Percentiles rank a stretch among this genome's conserved stretches.
Conservation (phyloP, 208 protist species). For the Acanthamoeba royreba region DNA sequence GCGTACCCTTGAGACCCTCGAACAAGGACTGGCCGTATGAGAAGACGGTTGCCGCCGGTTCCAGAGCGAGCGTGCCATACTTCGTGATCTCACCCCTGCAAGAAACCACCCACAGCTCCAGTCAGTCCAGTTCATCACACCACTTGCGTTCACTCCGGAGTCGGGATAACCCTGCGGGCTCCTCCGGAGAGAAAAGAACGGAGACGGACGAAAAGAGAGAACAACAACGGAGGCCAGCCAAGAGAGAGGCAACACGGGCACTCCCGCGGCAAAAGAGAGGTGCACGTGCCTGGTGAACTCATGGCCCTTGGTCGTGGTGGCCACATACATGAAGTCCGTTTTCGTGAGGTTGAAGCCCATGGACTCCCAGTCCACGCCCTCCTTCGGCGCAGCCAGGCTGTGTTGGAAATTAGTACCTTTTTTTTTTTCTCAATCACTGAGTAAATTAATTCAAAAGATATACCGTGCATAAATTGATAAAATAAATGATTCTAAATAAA, state of each 20-base stretch:
- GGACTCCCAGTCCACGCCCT: not conserved
- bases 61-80: not conserved
- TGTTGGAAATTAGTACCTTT: not conserved
- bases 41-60: conserved; percentile 27
- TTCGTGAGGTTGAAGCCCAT: conserved; percentile 7
- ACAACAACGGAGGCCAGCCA: no score
- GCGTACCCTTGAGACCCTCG: conserved; percentile 40
- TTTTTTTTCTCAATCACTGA: not conserved
- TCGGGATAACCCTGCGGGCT: no score
- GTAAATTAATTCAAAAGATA: not conserved
- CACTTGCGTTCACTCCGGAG: no score
- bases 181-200: not conserved
- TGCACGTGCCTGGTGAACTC: not conserved
- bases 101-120: not conserved
- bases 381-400: not conserved
- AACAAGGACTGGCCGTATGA: conserved; percentile 32
- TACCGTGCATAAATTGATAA: no score
- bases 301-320: not conserved
- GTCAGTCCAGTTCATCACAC: not conserved
- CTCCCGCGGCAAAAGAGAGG: no score
- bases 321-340: conserved; percentile 42
- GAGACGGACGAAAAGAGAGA: no score
- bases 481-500: no score
- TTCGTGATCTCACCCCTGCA: not conserved
- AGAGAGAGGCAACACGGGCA: no score